A percentile compares a stretch with the other conserved stretches of the same genome.
Conservation (phyloP, 345 rosid species). For the Abelmoschus esculentus region DNA sequence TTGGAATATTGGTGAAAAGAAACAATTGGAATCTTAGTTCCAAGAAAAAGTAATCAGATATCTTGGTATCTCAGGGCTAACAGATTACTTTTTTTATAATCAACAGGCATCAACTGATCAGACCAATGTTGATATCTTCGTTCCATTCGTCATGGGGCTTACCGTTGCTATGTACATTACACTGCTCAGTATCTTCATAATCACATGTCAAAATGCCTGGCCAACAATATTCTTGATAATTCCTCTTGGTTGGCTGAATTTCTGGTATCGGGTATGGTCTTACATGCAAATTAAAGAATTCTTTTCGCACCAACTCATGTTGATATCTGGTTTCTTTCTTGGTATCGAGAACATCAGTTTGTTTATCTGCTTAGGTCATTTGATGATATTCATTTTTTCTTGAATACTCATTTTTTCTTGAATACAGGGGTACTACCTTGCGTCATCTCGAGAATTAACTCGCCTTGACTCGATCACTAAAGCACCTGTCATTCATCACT, state of each 20-base stretch:
- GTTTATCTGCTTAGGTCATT: neutral
- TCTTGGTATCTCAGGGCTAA: conserved; percentile 6
- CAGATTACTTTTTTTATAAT: neutral
- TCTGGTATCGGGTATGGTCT: conserved; percentile 77
- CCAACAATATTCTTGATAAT: conserved; percentile 71
- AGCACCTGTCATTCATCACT: conserved; percentile 89
- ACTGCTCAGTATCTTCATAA: conserved; percentile 63
- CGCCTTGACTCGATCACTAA: conserved; percentile 90
- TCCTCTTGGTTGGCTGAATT: conserved; percentile 84
- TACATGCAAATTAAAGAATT: neutral
- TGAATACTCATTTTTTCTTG: conserved; percentile 2
- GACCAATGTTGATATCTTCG: conserved; percentile 61
- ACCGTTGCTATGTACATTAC: conserved; percentile 57
- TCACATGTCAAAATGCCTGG: conserved; percentile 93
- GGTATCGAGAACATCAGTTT: neutral
- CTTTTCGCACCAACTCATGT: neutral
- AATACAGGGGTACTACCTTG: conserved; percentile 64
- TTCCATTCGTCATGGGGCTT: conserved; percentile 54
- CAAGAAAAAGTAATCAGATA: neutral
- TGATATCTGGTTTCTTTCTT: neutral
- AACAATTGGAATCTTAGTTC: neutral
- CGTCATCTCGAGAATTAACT: conserved; percentile 78
- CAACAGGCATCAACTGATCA: conserved; percentile 87
- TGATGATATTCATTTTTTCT: neutral
- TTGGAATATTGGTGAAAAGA: neutral